Conservation (phyloP, 345 rosid species). For the Triadica sebifera region DNA sequence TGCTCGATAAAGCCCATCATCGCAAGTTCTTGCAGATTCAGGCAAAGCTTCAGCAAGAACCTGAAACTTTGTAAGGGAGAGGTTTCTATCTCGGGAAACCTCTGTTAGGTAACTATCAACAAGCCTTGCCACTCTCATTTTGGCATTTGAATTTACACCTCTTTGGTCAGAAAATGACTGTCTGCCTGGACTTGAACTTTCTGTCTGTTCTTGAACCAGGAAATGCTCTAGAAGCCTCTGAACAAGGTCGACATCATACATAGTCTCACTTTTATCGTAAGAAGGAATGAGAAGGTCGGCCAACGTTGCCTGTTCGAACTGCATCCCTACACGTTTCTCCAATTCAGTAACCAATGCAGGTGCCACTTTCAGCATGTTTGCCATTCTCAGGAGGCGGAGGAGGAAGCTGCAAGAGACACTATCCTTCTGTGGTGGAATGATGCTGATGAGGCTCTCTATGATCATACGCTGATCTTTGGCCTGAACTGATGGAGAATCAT, state of each 20-base stretch:
- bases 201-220: constrained; percentile 86
- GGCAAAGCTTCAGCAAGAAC: constrained; percentile 96
- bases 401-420: constrained; percentile 87
- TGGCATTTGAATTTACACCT: constrained; percentile 57
- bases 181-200: constrained; percentile 70
- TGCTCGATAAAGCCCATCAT: constrained; percentile 97
- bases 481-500: constrained; percentile 45
- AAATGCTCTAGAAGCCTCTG: constrained; percentile 95
- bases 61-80: constrained; percentile 82
- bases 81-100: constrained; percentile 89
- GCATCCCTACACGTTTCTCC: constrained; percentile 97
- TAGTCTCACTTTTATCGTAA: constrained; percentile 59
- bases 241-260: constrained; percentile 86
- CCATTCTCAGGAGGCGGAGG: constrained; percentile 71
- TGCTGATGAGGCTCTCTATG: constrained; percentile 81
- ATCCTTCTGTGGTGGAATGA: constrained; percentile 88
- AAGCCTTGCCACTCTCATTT: constrained; percentile 95
- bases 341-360: constrained; percentile 87
- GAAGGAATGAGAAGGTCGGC: constrained; percentile 82
- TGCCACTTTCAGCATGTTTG: constrained; percentile 82
- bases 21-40: constrained; percentile 91
- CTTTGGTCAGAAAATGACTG: constrained; percentile 53
- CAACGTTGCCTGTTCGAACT: constrained; percentile 83
- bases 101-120: constrained; percentile 97
- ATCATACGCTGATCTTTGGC: constrained; percentile 85